Evolutionary conservation across 345 rosid genomes (phyloP).

Genomic region (Brassica juncea): DNA sequence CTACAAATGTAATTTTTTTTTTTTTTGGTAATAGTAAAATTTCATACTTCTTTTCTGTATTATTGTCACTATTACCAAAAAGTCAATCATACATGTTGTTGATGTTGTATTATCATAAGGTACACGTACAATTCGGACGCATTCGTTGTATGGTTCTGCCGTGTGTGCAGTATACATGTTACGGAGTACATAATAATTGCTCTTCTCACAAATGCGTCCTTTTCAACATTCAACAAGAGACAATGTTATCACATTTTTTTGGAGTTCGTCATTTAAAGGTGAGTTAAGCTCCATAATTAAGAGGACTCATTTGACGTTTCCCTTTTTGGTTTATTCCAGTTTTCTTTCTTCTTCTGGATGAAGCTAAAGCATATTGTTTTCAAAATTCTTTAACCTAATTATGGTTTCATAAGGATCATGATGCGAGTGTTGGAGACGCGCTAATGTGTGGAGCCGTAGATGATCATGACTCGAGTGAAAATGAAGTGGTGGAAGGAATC

Average conservation of each 20-base stretch:
- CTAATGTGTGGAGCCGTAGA: slow-evolving; percentile 3
- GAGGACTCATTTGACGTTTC: background rate
- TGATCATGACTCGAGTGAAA: slow-evolving; percentile 19
- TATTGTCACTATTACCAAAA: slow-evolving; percentile 4
- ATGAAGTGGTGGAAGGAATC: background rate
- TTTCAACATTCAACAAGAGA: background rate
- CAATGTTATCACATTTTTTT: background rate
- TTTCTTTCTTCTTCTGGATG: background rate
- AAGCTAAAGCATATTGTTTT: background rate
- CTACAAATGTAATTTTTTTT: background rate
- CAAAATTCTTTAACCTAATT: background rate
- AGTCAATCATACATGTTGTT: slow-evolving; percentile 28
- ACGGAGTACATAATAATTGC: background rate
- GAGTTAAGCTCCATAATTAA: background rate
- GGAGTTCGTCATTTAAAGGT: background rate
- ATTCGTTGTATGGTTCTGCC: slow-evolving; percentile 24
- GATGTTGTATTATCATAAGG: slow-evolving; percentile 15
- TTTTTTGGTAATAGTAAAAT: background rate
- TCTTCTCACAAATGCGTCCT: slow-evolving; percentile 2
- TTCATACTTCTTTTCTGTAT: background rate
- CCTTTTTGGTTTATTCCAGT: background rate
- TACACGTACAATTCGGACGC: slow-evolving; percentile 30
- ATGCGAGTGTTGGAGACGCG: slow-evolving; percentile 10
- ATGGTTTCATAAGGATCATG: background rate
- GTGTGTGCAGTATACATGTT: background rate